These are phyloP conservation scores for Aspergillus transmontanensis DNA, from an alignment of 2,329 filamentous ascomycete genomes.

Conservation along the genomic window DNA sequence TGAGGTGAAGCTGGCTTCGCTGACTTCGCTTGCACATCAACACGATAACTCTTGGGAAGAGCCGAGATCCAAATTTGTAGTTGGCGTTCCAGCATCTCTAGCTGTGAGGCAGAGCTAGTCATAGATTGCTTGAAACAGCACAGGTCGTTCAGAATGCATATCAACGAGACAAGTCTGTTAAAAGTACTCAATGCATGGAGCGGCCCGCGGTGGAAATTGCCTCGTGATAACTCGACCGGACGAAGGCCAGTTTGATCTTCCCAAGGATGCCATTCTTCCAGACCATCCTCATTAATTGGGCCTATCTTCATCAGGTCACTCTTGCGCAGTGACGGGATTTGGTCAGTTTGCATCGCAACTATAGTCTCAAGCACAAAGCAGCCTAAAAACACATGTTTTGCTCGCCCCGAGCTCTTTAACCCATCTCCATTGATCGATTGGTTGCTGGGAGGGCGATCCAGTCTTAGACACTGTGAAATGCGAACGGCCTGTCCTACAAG, in stretches of 20 bases:
- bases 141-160: conserved; percentile 37
- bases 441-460: conserved; percentile 50
- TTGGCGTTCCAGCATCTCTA: conserved; percentile 34
- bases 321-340: conserved; percentile 51
- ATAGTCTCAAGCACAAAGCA: conserved; percentile 59
- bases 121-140: conserved; percentile 30
- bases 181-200: conserved; percentile 56
- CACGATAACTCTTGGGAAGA: conserved; percentile 33
- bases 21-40: conserved; percentile 30
- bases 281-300: conserved; percentile 63
- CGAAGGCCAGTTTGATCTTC: conserved; percentile 49
- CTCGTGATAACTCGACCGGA: conserved; percentile 26
- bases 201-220: conserved; percentile 39
- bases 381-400: conserved; percentile 52
- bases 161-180: conserved; percentile 51
- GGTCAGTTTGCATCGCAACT: conserved; percentile 50
- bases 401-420: conserved; percentile 37
- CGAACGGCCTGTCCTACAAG: conserved; percentile 66
- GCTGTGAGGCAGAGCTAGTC: conserved; percentile 25
- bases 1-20: conserved; percentile 32
- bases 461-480: conserved; percentile 36
- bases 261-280: conserved; percentile 78
- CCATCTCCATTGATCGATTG: conserved; percentile 42
- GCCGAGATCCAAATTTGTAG: conserved; percentile 35
- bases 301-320: conserved; percentile 53